phyloP scores from a whole-genome alignment of 192 early-diverging fungal genomes.

The Diversispora epigaea region DNA sequence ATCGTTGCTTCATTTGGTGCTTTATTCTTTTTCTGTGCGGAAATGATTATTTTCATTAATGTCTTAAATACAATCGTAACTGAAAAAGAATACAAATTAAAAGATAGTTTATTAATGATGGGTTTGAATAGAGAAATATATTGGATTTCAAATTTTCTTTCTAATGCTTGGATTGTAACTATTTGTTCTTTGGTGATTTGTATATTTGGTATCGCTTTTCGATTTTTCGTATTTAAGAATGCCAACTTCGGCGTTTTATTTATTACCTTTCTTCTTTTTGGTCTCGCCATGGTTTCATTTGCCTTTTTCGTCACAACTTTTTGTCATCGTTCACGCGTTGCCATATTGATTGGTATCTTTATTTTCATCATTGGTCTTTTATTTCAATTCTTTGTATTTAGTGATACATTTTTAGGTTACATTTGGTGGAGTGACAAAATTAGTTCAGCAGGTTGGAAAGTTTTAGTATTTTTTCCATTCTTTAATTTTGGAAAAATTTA shows the following conservation, averaged over 20 bases:
- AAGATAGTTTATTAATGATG: conserved; percentile 77
- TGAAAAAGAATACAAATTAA: conserved; percentile 72
- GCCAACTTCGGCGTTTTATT: conserved; percentile 57
- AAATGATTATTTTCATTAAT: conserved; percentile 57
- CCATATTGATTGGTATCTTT: conserved; percentile 74
- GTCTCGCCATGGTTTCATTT: conserved; percentile 68
- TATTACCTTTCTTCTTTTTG: conserved; percentile 72
- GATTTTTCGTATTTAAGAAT: conserved; percentile 64
- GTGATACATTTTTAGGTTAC: conserved; percentile 46
- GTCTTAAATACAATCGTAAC: conserved; percentile 68
- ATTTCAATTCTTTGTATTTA: conserved; percentile 61
- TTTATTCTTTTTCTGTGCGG: conserved; percentile 58
- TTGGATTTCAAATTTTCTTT: conserved; percentile 67
- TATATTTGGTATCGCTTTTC: conserved; percentile 59
- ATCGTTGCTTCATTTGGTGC: conserved; percentile 59
- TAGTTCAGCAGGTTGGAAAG: conserved; percentile 25
- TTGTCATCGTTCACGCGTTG: conserved; percentile 58
- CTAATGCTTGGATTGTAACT: conserved; percentile 53
- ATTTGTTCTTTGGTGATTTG: conserved; percentile 60
- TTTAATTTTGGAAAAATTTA: conserved; percentile 69
- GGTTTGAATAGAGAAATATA: conserved; percentile 67
- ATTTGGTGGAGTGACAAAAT: conserved; percentile 50
- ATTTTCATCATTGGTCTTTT: conserved; percentile 76
- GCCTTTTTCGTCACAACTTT: conserved; percentile 71
- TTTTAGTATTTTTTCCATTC: conserved; percentile 52